Conservation (phyloP, 2,329 filamentous ascomycete species). For the Mollisiaceae sp. region DNA sequence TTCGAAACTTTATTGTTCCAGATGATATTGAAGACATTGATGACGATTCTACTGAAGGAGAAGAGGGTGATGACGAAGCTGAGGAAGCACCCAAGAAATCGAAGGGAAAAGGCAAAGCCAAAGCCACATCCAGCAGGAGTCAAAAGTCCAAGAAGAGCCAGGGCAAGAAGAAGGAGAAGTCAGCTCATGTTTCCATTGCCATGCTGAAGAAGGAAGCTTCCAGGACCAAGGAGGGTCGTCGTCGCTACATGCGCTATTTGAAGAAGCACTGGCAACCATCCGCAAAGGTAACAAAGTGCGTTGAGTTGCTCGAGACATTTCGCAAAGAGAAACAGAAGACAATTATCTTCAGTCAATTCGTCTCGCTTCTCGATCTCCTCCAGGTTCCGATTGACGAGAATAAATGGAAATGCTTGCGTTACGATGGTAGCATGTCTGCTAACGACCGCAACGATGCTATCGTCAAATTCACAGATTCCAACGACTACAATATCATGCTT, state of each 20-base stretch:
- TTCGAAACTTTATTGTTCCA: constrained; percentile 61
- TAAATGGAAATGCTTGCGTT: constrained; percentile 61
- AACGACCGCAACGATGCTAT: constrained; percentile 70
- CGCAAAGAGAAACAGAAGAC: constrained; percentile 68
- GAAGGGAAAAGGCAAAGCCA: constrained; percentile 50
- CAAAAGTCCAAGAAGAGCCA: constrained; percentile 44
- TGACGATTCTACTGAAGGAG: constrained; percentile 24
- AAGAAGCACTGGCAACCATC: constrained; percentile 75
- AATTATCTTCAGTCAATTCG: constrained; percentile 84
- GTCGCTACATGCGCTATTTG: constrained; percentile 74
- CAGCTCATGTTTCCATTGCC: constrained; percentile 56
- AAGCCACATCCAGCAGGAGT: constrained; percentile 45
- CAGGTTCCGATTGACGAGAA: constrained; percentile 71
- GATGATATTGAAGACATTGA: constrained; percentile 48
- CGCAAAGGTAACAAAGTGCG: constrained; percentile 73
- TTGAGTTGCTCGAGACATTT: constrained; percentile 62
- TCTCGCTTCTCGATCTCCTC: constrained; percentile 76
- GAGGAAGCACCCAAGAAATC: constrained; percentile 42
- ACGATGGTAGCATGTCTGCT: constrained; percentile 77
- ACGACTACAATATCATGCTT: constrained; percentile 70
- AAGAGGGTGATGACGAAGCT: constrained; percentile 40
- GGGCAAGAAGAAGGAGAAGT: constrained; percentile 42
- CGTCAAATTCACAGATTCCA: constrained; percentile 65
- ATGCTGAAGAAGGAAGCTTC: constrained; percentile 70
- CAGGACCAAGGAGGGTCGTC: constrained; percentile 67